Base-by-base conservation (phyloP, 2,329 filamentous ascomycete genomes). In the Neonectria coccinea region DNA sequence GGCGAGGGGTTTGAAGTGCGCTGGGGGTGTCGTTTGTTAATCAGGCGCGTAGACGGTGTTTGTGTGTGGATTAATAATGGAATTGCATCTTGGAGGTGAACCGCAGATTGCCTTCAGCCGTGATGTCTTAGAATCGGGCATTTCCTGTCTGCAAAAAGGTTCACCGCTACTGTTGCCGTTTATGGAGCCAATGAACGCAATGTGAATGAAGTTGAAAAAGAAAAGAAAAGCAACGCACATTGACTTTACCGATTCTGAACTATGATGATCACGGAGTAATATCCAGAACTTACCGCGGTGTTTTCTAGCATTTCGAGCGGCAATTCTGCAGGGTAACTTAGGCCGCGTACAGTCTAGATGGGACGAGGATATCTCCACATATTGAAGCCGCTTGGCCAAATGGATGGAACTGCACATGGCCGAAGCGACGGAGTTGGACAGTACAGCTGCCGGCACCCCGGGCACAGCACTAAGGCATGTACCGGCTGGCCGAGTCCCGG, bases 371-470 rank as follows among this genome's bases (percentile, higher is more conserved):
- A 20, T 42, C 61, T 29, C 61, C 61, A 64, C 50, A 41, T 27
- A 50, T 42, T 55, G 59, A 58, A 55, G 61, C 48, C 51, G 50
- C 61, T 58, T 64, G 55, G 61, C 55, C 33, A 44, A 58, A 63
- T 63, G 55, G 61, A 63, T 54, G n/a, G n/a, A 22, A 59, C 39
- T 11, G 39, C 42, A 29, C 54, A 63, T 63, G 55, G 55, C 50
- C 53, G 20, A 12, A 22, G 54, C 25, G 45, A 18, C 27, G 44
- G 44, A 33, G 27, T 29, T 29, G 29, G 8, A 10, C 29, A 10
- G 9, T 27, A 14, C 18, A 33, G 36, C 29, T 31, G 29, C 29
- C 36, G 10, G 0, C 2, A 9, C 9, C 18, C 5, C 5, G 29
- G 5, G 4, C 18, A n/a, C 10, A 14, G 31, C 11, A 14, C 27